phyloP scores from a whole-genome alignment of 768 basidiomycete genomes.

The Naganishia randhawae region DNA sequence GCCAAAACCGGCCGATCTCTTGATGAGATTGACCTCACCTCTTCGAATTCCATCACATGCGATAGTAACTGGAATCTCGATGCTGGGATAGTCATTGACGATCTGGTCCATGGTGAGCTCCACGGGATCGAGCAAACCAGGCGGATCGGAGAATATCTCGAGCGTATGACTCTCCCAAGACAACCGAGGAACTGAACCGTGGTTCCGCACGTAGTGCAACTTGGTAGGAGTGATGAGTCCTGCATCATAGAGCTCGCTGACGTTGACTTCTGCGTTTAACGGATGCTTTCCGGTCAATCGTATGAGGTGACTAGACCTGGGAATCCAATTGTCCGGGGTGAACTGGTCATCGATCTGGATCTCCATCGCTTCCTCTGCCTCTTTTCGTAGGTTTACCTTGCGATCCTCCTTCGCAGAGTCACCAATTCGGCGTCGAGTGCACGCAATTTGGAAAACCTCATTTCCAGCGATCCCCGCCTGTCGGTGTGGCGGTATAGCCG shows the following conservation, averaged over 20 bases:
- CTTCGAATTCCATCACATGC: slow-evolving; percentile 26
- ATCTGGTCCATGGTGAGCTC: slow-evolving; percentile 24
- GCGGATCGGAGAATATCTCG: slow-evolving; percentile 25
- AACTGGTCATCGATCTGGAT: slow-evolving; percentile 32
- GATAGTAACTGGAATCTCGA: slow-evolving; percentile 26
- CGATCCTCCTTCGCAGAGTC: not conserved
- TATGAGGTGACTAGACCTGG: slow-evolving; percentile 22
- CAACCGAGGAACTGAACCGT: slow-evolving; percentile 24
- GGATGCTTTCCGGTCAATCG: slow-evolving; percentile 31
- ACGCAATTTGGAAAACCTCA: not conserved
- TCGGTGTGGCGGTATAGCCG: slow-evolving; percentile 2
- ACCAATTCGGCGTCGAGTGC: not conserved
- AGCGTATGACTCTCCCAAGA: slow-evolving; percentile 25
- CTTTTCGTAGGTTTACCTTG: not conserved
- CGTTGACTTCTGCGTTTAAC: slow-evolving; percentile 24
- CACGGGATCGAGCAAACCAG: slow-evolving; percentile 8
- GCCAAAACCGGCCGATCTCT: slow-evolving; percentile 23
- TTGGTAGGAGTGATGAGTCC: slow-evolving; percentile 28
- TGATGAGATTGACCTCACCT: slow-evolving; percentile 29
- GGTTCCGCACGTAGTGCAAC: slow-evolving; percentile 29
- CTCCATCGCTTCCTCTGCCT: slow-evolving; percentile 21
- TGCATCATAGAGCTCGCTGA: slow-evolving; percentile 26
- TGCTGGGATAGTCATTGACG: slow-evolving; percentile 2
- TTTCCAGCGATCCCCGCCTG: not conserved
- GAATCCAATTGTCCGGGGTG: slow-evolving; percentile 28